A percentile compares a stretch with the other conserved stretches of the same genome.
phyloP scores from a whole-genome alignment of 176 grass and related monocot species.

The Carex kokanica region DNA sequence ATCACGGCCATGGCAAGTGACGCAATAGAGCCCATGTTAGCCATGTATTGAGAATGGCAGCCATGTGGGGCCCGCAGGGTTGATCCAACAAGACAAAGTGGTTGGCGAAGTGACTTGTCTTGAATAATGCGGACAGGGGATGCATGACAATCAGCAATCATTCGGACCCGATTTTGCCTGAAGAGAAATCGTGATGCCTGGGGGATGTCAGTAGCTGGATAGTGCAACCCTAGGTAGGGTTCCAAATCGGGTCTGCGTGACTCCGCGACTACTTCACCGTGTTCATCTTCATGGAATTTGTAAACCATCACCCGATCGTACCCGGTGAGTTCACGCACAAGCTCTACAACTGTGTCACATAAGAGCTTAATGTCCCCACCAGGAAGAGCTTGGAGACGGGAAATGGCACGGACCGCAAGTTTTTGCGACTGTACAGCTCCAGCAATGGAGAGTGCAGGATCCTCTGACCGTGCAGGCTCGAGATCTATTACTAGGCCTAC shows the following conservation, averaged over 20 bases:
- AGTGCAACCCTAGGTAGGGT: slow-evolving; percentile 89
- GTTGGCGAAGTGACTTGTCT: slow-evolving; percentile 59
- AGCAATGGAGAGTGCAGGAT: slow-evolving; percentile 70
- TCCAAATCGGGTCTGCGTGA: slow-evolving; percentile 65
- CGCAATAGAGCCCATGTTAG: slow-evolving; percentile 93
- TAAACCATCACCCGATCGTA: slow-evolving; percentile 99
- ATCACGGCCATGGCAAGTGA: slow-evolving; percentile 91
- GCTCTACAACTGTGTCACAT: slow-evolving; percentile 73
- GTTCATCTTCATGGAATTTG: slow-evolving; percentile 96
- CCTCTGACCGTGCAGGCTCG: slow-evolving; percentile 65
- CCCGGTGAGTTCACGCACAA: slow-evolving; percentile 83
- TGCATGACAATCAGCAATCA: slow-evolving; percentile 85
- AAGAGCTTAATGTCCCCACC: slow-evolving; percentile 74
- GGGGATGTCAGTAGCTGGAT: slow-evolving; percentile 92
- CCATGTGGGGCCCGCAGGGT: slow-evolving; percentile 77
- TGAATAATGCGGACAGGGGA: slow-evolving; percentile 70
- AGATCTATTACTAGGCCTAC: slow-evolving; percentile 89
- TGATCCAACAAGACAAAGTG: slow-evolving; percentile 86
- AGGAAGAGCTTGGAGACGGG: slow-evolving; percentile 76
- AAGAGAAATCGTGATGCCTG: slow-evolving; percentile 96
- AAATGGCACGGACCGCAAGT: slow-evolving; percentile 91
- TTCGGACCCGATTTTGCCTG: slow-evolving; percentile 91
- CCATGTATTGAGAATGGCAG: slow-evolving; percentile 96
- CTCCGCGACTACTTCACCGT: slow-evolving; percentile 88
- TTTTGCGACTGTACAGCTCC: slow-evolving; percentile 84